Conservation (phyloP, 2,329 filamentous ascomycete genomes). For the Botrytis porri region DNA sequence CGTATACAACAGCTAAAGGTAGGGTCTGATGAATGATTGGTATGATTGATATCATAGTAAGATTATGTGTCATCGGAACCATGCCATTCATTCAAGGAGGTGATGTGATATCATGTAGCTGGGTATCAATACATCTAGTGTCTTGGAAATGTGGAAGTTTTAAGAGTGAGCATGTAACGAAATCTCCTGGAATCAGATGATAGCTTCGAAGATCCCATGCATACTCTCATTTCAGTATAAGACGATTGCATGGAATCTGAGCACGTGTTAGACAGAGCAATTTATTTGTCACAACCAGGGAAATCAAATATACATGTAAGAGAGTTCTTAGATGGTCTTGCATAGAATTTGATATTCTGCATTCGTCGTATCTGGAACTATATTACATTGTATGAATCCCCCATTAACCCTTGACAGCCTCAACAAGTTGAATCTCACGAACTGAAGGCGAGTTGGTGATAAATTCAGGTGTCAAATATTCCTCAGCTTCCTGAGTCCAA, state of each 20-base stretch:
- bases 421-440: background rate
- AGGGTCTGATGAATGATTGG: background rate
- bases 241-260: background rate
- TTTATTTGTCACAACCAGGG: background rate
- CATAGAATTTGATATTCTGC: background rate
- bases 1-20: background rate
- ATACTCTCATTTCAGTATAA: background rate
- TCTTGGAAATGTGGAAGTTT: background rate
- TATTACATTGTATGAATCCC: background rate
- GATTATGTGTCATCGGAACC: too few relatives aligned
- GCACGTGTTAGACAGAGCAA: background rate
- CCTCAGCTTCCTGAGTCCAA: background rate
- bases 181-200: background rate
- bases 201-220: background rate
- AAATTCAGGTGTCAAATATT: background rate
- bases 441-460: background rate
- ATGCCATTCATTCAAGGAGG: background rate
- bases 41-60: background rate
- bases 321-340: rapidly evolving
- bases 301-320: background rate
- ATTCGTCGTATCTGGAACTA: background rate
- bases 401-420: background rate
- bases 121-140: background rate
- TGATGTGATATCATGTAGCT: background rate
- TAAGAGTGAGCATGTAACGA: background rate